Evolutionary conservation across 1,284 basidiomycete species (phyloP), one percentile per base, ranked within the genome.

Genomic region (Rhizoctonia solani): DNA sequence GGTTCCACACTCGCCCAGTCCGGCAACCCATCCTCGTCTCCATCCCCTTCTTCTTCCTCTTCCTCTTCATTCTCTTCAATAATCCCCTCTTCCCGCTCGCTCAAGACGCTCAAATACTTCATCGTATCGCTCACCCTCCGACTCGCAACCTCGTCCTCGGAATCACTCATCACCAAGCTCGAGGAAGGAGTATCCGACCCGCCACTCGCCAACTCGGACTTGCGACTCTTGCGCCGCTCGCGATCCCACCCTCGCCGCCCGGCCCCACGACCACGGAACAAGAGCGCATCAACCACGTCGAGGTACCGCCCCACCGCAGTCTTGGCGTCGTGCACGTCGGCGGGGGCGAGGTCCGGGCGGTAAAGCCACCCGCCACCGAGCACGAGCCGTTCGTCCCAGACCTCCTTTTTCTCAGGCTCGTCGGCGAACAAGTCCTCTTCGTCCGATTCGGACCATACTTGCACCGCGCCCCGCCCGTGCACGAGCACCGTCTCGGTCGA

Each of bases 331-430:
- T 53, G 73, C 52, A 93, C 76, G 32, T 86, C 81, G 16, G 76
- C 76, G 16, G 88, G 77, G 39, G 72, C 78, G 55, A 92, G 73
- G 70, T 90, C 87, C 70, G 85, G 84, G 61, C 77, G 81, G 74
- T 95, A 95, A 49, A 93, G 74, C 87, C 89, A 92, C 2, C 91
- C 92, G 19, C 85, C 85, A 25, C 87, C 87, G 4, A 91, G 78
- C 0, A 90, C 86, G 4, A 92, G 81, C 21, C 85, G 80, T 73
- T 92, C 88, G 72, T 92, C 91, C 90, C 90, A 93, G 14, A 81
- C 77, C 69, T 88, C 87, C 47, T 82, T 80, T 74, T 85, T 85
- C 72, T 85, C 81, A 54, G 79, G 79, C 54, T 76, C 77, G 70
- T 83, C 84, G 68, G 83, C 85, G 61, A 58, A 8, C 16, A 65